A percentile compares a stretch with the other conserved stretches of the same genome.
phyloP scores from a whole-genome alignment of 768 basidiomycete species.

The Psilocybe cyanescens region DNA sequence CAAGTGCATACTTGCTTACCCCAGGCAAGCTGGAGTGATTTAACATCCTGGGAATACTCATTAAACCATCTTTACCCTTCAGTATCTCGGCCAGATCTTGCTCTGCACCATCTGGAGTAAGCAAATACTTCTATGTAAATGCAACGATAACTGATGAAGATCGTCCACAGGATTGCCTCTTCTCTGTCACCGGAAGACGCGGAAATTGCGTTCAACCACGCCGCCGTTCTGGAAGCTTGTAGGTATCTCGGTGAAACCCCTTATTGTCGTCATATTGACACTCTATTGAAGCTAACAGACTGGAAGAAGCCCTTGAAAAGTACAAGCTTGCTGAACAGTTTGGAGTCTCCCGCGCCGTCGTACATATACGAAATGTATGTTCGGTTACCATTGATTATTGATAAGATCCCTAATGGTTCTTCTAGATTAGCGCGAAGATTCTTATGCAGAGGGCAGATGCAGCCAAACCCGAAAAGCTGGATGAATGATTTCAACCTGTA shows the following conservation, averaged over 20 bases:
- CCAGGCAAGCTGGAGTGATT: constrained; percentile 33
- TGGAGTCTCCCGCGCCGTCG: constrained; percentile 81
- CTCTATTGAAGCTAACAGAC: constrained; percentile 65
- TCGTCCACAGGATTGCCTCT: constrained; percentile 68
- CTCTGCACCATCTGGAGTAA: constrained; percentile 82
- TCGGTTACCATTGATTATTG: constrained; percentile 6
- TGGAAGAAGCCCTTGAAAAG: constrained; percentile 80
- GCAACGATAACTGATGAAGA: constrained; percentile 29
- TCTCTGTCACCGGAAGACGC: constrained; percentile 88
- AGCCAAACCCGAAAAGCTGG: constrained; percentile 41
- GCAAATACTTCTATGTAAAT: constrained; percentile 19
- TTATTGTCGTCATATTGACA: constrained; percentile 20
- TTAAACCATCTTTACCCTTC: constrained; percentile 28
- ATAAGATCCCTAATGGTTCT: constrained; percentile 23
- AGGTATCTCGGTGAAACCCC: constrained; percentile 31
- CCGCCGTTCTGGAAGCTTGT: constrained; percentile 91
- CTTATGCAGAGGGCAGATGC: constrained; percentile 58
- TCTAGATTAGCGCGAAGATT: constrained; percentile 81
- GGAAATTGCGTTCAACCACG: constrained; percentile 91
- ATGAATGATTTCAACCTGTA: constrained; percentile 32
- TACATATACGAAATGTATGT: constrained; percentile 83
- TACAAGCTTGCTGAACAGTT: constrained; percentile 80
- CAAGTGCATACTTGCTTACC: constrained; percentile 88
- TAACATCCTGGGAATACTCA: not conserved
- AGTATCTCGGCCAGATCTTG: constrained; percentile 82